Conservation (phyloP, 257 asterid species). For the Datura wrightii region DNA sequence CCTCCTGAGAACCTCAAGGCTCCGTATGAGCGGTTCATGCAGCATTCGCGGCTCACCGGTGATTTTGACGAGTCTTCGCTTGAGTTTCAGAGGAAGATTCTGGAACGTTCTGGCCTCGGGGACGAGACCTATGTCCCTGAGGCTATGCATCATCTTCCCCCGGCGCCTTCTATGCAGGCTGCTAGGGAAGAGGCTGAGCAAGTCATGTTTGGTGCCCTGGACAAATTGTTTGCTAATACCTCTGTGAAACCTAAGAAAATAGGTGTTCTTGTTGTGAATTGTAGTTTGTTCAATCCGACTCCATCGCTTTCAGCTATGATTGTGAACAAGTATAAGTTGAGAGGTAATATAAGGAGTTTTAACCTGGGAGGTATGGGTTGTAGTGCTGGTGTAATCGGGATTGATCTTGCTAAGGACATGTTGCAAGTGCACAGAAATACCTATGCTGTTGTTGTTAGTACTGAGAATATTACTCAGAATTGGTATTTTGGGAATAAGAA, state of each 20-base stretch:
- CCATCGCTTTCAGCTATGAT: constrained; percentile 76
- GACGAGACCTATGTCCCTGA: constrained; percentile 75
- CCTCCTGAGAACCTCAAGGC: constrained; percentile 62
- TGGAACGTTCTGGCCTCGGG: constrained; percentile 79
- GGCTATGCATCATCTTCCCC: constrained; percentile 75
- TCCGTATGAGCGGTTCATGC: constrained; percentile 54
- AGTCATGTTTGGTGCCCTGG: constrained; percentile 75
- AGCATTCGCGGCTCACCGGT: constrained; percentile 60
- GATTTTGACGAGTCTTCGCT: constrained; percentile 73
- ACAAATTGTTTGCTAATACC: constrained; percentile 61
- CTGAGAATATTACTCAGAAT: constrained; percentile 75
- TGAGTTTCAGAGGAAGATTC: constrained; percentile 77
- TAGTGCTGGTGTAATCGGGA: constrained; percentile 77
- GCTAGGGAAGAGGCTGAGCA: constrained; percentile 82
- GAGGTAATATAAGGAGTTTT: constrained; percentile 74
- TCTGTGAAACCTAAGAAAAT: constrained; percentile 67
- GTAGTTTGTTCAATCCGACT: constrained; percentile 76
- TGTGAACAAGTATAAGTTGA: constrained; percentile 75
- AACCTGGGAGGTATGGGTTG: constrained; percentile 92
- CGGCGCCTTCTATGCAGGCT: constrained; percentile 74
- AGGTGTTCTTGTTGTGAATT: constrained; percentile 73
- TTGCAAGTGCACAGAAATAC: constrained; percentile 72
- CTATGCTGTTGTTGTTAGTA: constrained; percentile 76
- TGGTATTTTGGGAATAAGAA: constrained; percentile 84
- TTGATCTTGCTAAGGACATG: constrained; percentile 81